Percentiles rank a stretch among this genome's conserved stretches.
Conservation (phyloP, 805 yeast species). For the Suhomyces canberraensis region DNA sequence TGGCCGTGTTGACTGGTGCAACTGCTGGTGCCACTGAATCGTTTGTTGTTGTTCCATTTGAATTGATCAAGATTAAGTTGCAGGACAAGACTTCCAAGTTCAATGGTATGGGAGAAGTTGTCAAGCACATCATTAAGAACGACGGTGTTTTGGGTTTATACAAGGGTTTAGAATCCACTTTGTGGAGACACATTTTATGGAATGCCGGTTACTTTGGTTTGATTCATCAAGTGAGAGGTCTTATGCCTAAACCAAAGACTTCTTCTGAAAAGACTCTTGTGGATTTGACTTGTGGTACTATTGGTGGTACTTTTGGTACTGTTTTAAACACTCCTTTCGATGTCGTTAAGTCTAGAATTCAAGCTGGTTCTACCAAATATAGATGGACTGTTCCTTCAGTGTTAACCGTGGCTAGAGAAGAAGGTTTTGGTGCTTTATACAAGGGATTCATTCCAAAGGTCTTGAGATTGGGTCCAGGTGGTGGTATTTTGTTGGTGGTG, state of each 20-base stretch:
- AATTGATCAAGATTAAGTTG: conserved; percentile 88
- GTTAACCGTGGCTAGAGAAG: conserved; percentile 73
- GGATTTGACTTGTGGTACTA: conserved; percentile 87
- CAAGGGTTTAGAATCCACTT: conserved; percentile 93
- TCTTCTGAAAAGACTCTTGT: conserved; percentile 74
- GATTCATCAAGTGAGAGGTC: conserved; percentile 77
- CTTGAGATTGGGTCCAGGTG: conserved; percentile 97
- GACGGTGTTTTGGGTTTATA: conserved; percentile 85
- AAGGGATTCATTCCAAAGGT: conserved; percentile 98
- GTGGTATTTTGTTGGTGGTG: conserved; percentile 96
- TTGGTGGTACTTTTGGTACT: conserved; percentile 98
- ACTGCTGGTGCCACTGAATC: conserved; percentile 98
- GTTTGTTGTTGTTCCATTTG: conserved; percentile 96
- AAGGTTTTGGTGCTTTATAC: conserved; percentile 87
- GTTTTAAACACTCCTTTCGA: conserved; percentile 93
- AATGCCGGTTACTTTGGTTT: conserved; percentile 97
- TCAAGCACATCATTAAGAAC: conserved; percentile 61
- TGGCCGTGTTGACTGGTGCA: conserved; percentile 92
- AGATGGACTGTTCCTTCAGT: conserved; percentile 89
- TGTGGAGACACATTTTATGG: conserved; percentile 97
- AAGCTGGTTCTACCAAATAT: conserved; percentile 84
- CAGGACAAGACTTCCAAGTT: conserved; percentile 85
- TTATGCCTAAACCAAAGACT: conserved; percentile 75
- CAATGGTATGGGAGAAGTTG: conserved; percentile 81
- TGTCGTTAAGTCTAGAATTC: conserved; percentile 95